phyloP scores from a whole-genome alignment of 139 green algal species.

The Micractinium sp. region DNA sequence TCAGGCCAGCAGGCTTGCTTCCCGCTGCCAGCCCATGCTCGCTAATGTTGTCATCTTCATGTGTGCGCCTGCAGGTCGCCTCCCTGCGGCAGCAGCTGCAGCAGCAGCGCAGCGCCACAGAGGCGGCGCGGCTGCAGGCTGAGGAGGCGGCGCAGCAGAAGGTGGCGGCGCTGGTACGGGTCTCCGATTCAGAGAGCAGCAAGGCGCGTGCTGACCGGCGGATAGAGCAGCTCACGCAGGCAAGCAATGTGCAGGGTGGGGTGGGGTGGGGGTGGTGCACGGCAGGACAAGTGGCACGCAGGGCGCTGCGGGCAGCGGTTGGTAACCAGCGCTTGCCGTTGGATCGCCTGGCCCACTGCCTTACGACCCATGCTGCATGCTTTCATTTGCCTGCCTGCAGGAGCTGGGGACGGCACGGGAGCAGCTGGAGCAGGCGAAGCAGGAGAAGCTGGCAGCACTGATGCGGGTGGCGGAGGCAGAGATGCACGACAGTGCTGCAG shows the following conservation, averaged over 20 bases:
- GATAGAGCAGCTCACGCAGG: constrained; percentile 25
- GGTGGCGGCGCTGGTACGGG: constrained; percentile 37
- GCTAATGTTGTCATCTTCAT: background rate
- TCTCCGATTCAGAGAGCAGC: constrained; percentile 29
- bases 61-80: constrained; percentile 11
- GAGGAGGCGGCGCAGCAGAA: constrained; percentile 45
- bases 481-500: background rate
- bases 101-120: background rate
- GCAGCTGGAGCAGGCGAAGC: constrained; percentile 45
- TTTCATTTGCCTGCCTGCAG: background rate
- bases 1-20: no score
- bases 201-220: constrained; percentile 1
- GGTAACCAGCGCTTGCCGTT: background rate
- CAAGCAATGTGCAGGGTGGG: background rate
- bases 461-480: constrained; percentile 38
- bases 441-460: constrained; percentile 53
- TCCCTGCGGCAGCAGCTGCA: constrained; percentile 8
- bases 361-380: background rate
- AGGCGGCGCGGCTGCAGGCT: background rate
- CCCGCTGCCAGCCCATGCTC: no score
- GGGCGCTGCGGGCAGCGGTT: no score
- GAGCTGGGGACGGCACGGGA: constrained; percentile 26
- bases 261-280: background rate
- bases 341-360: background rate
- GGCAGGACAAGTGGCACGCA: no score